Conservation (phyloP, 2,329 filamentous ascomycete genomes). For the Ceratocystis papillata region DNA sequence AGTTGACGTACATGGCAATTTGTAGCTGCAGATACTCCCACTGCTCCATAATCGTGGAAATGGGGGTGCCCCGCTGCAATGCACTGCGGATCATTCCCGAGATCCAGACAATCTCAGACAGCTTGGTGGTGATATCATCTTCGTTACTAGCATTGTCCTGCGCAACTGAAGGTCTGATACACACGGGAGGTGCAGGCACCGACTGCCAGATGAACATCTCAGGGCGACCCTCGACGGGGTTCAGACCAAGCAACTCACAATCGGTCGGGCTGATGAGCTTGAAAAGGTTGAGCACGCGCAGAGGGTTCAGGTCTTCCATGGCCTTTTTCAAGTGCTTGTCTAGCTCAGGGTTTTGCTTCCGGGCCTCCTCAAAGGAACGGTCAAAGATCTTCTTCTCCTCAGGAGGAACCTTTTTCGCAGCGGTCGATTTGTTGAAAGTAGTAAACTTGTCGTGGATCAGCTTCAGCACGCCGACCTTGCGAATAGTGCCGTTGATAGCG, state of each 20-base stretch:
- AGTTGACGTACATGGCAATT: constrained; percentile 96
- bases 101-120: constrained; percentile 92
- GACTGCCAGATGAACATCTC: constrained; percentile 99
- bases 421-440: constrained; percentile 77
- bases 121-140: constrained; percentile 90
- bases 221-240: constrained; percentile 74
- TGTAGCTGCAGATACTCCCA: constrained; percentile 96
- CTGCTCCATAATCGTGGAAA: constrained; percentile 90
- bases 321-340: constrained; percentile 88
- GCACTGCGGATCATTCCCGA: constrained; percentile 78
- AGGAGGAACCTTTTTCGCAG: constrained; percentile 72
- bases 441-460: constrained; percentile 88
- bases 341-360: constrained; percentile 65
- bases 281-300: constrained; percentile 82
- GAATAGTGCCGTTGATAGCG: constrained; percentile 78
- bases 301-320: constrained; percentile 84
- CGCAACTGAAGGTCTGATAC: constrained; percentile 83
- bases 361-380: constrained; percentile 69
- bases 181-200: constrained; percentile 84
- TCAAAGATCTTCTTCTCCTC: constrained; percentile 76
- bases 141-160: constrained; percentile 91
- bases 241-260: constrained; percentile 81
- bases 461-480: constrained; percentile 86
- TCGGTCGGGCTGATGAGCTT: constrained; percentile 74
- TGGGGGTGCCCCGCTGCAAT: constrained; percentile 67